Evolutionary conservation across 805 yeast species (phyloP).

Genomic region (Jamesozyma spencerorum): DNA sequence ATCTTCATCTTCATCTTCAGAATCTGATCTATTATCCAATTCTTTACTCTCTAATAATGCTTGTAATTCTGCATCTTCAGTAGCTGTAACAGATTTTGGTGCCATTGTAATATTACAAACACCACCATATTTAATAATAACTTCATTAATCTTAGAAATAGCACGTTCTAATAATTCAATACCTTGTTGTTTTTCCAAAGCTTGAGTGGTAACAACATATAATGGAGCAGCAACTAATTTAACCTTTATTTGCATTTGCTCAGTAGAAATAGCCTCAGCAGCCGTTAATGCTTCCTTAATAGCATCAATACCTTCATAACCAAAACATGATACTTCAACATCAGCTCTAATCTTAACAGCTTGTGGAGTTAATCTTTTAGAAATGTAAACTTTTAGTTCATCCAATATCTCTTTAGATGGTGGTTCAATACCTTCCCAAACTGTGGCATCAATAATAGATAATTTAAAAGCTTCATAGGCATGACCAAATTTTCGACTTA

Average conservation of each 20-base stretch:
- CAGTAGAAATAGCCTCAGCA: constrained; percentile 79
- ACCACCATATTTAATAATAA: constrained; percentile 71
- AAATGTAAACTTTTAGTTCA: constrained; percentile 78
- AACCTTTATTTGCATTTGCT: constrained; percentile 80
- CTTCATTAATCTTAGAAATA: constrained; percentile 61
- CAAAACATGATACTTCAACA: constrained; percentile 92
- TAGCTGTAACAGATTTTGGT: constrained; percentile 97
- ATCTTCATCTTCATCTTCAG: constrained; percentile 65
- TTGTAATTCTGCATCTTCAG: constrained; percentile 95
- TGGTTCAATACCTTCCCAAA: constrained; percentile 70
- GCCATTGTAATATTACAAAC: constrained; percentile 90
- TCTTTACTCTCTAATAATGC: constrained; percentile 91
- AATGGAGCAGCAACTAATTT: constrained; percentile 96
- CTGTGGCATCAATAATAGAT: constrained; percentile 80
- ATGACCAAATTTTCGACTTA: constrained; percentile 90
- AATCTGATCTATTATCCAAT: constrained; percentile 75
- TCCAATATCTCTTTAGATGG: constrained; percentile 68
- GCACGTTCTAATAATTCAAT: constrained; percentile 70
- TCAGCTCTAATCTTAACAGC: constrained; percentile 98
- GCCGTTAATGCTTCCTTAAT: constrained; percentile 80
- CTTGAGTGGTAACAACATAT: constrained; percentile 86
- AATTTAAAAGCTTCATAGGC: constrained; percentile 96
- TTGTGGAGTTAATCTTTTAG: constrained; percentile 93
- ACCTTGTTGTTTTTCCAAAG: constrained; percentile 86
- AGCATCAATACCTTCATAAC: constrained; percentile 97